Evolutionary conservation across 306 rosid genomes (phyloP).

Genomic region (Prunus armeniaca): DNA sequence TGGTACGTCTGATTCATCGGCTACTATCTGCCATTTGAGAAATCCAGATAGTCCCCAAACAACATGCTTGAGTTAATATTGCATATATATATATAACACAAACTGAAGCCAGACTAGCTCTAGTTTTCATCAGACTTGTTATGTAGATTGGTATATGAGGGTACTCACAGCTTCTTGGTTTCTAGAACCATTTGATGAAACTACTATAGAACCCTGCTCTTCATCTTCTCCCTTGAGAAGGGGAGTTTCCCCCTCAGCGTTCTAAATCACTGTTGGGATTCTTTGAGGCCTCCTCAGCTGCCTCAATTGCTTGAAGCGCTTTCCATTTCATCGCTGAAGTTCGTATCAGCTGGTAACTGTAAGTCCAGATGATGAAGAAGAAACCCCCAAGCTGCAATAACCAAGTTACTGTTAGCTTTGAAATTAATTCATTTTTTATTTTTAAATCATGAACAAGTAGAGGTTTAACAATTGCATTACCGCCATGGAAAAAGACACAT

Average conservation of each 20-base stretch:
- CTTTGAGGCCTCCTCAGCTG: conserved; percentile 27
- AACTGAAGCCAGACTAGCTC: background rate
- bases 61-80: background rate
- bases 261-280: conserved; percentile 39
- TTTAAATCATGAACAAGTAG: background rate
- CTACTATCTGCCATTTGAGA: conserved; percentile 32
- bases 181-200: conserved; percentile 20
- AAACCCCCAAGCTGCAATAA: conserved; percentile 75
- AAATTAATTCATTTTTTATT: background rate
- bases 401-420: background rate
- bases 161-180: conserved; percentile 48
- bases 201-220: conserved; percentile 26
- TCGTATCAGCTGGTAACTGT: conserved; percentile 51
- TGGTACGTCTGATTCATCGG: conserved; percentile 34
- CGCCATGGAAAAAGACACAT: conserved; percentile 93
- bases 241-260: conserved; percentile 38
- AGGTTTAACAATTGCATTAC: conserved; percentile 33
- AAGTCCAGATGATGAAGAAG: conserved; percentile 86
- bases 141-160: background rate
- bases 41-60: conserved; percentile 11
- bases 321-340: conserved; percentile 43
- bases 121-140: background rate
- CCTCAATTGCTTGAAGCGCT: conserved; percentile 44
- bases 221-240: conserved; percentile 45
- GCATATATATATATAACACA: background rate